Conservation (phyloP, 129 eudicot genomes). For the Solidago caesia region DNA sequence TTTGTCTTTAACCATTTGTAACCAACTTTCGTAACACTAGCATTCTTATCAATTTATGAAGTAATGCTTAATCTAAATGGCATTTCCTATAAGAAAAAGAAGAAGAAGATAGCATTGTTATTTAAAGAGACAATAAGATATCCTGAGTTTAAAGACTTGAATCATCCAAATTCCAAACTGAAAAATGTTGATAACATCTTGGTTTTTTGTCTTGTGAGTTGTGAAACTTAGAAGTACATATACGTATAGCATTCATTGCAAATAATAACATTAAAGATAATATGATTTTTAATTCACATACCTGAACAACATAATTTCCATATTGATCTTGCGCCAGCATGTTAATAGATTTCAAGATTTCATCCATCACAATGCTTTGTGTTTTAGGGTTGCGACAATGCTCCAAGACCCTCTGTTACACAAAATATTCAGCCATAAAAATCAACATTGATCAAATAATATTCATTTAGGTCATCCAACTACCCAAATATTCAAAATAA, state of each 20-base stretch:
- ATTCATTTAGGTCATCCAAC: background rate
- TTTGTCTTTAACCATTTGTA: too few species aligned
- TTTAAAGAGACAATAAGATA: background rate
- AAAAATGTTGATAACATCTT: too few species aligned
- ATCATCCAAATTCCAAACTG: too few species aligned
- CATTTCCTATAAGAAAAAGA: too few species aligned
- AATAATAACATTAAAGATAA: background rate
- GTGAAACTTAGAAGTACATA: too few species aligned
- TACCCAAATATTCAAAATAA: background rate
- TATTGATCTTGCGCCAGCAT: slow-evolving; percentile 98
- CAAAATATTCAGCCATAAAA: background rate
- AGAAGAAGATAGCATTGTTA: too few species aligned
- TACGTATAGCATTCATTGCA: too few species aligned
- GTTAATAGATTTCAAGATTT: slow-evolving; percentile 65
- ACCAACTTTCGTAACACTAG: too few species aligned
- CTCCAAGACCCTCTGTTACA: slow-evolving; percentile 81
- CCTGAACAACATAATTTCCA: slow-evolving; percentile 99
- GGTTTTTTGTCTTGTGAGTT: too few species aligned
- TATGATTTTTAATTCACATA: slow-evolving; percentile 18
- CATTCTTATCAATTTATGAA: too few species aligned
- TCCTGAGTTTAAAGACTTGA: too few species aligned
- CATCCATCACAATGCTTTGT: slow-evolving; percentile 82
- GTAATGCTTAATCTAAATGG: too few species aligned
- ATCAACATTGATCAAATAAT: background rate
- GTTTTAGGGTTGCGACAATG: slow-evolving; percentile 76